phyloP scores from a whole-genome alignment of 2,329 filamentous ascomycete species.

The Cryphonectria japonica region DNA sequence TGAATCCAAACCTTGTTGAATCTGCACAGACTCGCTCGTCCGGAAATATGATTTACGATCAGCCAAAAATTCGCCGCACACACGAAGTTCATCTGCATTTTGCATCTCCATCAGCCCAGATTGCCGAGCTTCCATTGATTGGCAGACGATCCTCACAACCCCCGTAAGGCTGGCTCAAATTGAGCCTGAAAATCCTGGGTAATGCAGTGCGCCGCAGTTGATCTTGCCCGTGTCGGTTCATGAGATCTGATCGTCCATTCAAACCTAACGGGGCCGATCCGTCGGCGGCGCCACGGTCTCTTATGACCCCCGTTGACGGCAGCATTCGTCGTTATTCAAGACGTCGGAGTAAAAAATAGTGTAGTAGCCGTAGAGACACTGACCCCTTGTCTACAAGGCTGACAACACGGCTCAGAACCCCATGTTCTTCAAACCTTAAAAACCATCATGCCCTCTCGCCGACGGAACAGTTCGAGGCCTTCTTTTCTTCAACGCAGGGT shows the following conservation, averaged over 20 bases:
- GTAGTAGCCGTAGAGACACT: not conserved
- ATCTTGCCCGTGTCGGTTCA: constrained; percentile 16
- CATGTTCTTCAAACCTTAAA: constrained; percentile 1
- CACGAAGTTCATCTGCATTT: not conserved
- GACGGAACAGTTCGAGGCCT: not conserved
- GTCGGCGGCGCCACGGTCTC: constrained; percentile 1
- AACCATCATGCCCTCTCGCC: not conserved
- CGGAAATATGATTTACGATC: not conserved
- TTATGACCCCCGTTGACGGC: not conserved
- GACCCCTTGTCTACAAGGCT: not conserved
- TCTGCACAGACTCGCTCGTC: constrained; percentile 4
- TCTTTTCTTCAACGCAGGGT: not conserved
- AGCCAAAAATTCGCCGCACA: not conserved
- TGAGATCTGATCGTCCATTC: constrained; percentile 18
- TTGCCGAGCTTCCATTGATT: not conserved
- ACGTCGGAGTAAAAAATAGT: not conserved
- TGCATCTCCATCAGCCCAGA: not conserved
- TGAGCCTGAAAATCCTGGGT: not conserved
- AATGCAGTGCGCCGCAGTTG: not conserved
- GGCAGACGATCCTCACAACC: not conserved
- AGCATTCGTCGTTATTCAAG: not conserved
- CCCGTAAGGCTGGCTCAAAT: not conserved
- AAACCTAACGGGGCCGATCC: constrained; percentile 16
- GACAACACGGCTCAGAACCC: not conserved
- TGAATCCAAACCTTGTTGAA: not conserved